These are phyloP conservation scores for Wickerhamomyces tratensis DNA, from an alignment of 805 yeast species.

Conservation along the genomic window DNA sequence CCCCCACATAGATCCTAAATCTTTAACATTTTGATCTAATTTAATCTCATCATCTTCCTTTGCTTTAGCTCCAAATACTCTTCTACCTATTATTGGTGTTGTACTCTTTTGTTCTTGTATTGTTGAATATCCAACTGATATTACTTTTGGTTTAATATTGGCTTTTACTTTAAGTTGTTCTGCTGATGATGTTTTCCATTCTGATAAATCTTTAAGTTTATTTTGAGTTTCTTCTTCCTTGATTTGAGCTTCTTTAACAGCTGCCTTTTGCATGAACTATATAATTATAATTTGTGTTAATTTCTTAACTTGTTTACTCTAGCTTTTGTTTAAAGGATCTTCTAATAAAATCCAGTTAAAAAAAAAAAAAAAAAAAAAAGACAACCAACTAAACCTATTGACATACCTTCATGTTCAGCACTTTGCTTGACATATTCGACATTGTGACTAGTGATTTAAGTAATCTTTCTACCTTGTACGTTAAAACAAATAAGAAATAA, in stretches of 20 bases:
- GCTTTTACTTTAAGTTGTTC: slow-evolving; percentile 19
- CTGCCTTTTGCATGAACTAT: slow-evolving; percentile 51
- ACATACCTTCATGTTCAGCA: slow-evolving; percentile 60
- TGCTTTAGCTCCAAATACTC: slow-evolving; percentile 17
- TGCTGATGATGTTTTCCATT: slow-evolving; percentile 19
- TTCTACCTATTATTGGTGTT: slow-evolving; percentile 16
- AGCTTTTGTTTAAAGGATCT: too few species aligned
- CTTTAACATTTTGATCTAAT: slow-evolving; percentile 4
- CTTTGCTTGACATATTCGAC: slow-evolving; percentile 49
- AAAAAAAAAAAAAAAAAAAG: not conserved
- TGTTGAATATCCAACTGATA: slow-evolving; percentile 31
- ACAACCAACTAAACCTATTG: too few species aligned
- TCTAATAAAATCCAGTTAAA: too few species aligned
- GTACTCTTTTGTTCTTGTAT: slow-evolving; percentile 19
- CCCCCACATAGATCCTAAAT: too few species aligned
- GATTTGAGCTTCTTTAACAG: slow-evolving; percentile 21
- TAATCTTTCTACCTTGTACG: too few species aligned
- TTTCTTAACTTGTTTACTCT: too few species aligned
- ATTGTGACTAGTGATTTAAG: not conserved
- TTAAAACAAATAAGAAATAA: too few species aligned
- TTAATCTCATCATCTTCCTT: slow-evolving; percentile 14
- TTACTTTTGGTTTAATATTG: slow-evolving; percentile 20
- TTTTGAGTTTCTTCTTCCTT: slow-evolving; percentile 24
- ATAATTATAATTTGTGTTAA: too few species aligned
- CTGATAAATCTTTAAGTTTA: slow-evolving; percentile 33